Evolutionary conservation across 495 filamentous ascomycete genomes (phyloP), one percentile per base, ranked within the genome.

Genomic region (Glarea lozoyensis): DNA sequence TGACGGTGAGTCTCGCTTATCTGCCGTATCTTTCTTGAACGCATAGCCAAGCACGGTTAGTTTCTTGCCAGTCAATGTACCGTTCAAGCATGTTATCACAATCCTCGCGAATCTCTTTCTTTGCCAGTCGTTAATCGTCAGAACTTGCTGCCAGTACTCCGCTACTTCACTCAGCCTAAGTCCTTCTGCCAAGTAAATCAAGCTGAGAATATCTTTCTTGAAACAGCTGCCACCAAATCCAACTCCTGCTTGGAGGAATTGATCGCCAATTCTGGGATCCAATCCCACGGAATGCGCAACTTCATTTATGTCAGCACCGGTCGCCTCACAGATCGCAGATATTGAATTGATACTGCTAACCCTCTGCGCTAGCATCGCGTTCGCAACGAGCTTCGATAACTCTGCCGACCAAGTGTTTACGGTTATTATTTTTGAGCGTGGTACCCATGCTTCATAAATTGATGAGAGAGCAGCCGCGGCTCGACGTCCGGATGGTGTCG

Each of bases 221-320:
- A 92, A 88, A 61, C 84, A 88, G 11, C 78, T 84, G 3, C 84
- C 84, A n/a, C 84, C 82, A 50, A 88, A 90, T 0, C 85, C 85
- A 22, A 86, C 69, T 12, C 79, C 79, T 1, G 85, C 79, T 56
- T 85, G 81, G n/a, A 92, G 64, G 65, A 87, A 88, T 49, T 76
- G 73, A 3, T 72, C 60, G 0, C 86, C 86, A 25, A 92, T 82
- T 30, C 86, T 68, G 2, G 66, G 64, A 58, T 92, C 86, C 20
- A 79, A 59, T 4, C 86, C 86, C 37, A 83, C 70, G n/a, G 78
- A 74, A 22, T 74, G 63, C 30, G 79, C 70, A 6, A 90, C 73
- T 50, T 89, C 82, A 42, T 83, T 72, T 13, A 90, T 69, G 36
- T 88, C 76, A 2, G 85, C 85, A 16, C 86, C 86, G 2, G 81